A percentile compares a stretch with the other conserved stretches of the same genome.
These are phyloP conservation scores for Aspergillus quadricinctus DNA, from an alignment of 2,329 filamentous ascomycete genomes.

Conservation along the genomic window DNA sequence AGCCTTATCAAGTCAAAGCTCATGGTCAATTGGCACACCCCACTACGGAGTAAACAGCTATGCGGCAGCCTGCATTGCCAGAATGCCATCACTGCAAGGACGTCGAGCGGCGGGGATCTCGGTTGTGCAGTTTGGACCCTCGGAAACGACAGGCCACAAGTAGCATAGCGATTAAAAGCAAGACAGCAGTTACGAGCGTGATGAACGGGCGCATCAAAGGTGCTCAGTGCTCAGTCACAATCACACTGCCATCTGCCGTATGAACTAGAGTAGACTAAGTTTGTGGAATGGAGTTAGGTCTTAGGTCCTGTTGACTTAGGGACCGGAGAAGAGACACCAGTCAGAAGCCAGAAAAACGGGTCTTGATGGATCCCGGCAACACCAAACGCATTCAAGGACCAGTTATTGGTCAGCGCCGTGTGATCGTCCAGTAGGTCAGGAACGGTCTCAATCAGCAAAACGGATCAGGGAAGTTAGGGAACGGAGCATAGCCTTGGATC, in stretches of 20 bases:
- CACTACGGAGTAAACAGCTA: slow-evolving; percentile 6
- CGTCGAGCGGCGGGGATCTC: not conserved
- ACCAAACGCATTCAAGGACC: not conserved
- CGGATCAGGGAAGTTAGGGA: not conserved
- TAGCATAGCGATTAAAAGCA: not conserved
- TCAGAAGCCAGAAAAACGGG: slow-evolving; percentile 2
- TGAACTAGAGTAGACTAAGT: not conserved
- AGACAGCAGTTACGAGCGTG: not conserved
- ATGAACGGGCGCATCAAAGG: not conserved
- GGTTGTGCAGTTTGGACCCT: not conserved
- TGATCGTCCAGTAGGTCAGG: slow-evolving; percentile 7
- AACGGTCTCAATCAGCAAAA: not conserved
- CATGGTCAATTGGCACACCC: not conserved
- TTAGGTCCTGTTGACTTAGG: not conserved
- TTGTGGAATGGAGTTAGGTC: not conserved
- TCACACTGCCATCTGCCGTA: not conserved
- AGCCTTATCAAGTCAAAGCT: not conserved
- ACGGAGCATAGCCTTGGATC: not conserved
- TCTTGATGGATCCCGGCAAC: slow-evolving; percentile 3
- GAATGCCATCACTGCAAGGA: not conserved
- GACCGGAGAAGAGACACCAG: not conserved
- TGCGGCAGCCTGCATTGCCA: not conserved
- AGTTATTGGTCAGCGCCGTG: slow-evolving; percentile 1
- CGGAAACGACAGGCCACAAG: not conserved
- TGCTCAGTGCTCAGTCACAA: not conserved